Evolutionary conservation across 768 basidiomycete genomes (phyloP).

Genomic region (Tremella fuciformis): DNA sequence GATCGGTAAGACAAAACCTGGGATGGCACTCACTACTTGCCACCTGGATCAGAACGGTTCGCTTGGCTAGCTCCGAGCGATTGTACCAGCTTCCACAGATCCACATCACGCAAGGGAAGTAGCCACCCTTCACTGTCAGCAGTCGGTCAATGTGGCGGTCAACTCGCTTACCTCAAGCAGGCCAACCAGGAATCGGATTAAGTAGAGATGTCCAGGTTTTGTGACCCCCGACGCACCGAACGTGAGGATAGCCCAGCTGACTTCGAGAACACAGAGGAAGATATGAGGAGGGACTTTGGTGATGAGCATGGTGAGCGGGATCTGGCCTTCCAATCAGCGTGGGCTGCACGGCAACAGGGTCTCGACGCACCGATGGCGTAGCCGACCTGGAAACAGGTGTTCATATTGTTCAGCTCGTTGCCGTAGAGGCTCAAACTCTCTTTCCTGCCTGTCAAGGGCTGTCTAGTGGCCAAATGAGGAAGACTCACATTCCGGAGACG

Average conservation of each 20-base stretch:
- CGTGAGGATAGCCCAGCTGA: slow-evolving; percentile 42
- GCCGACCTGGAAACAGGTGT: slow-evolving; percentile 28
- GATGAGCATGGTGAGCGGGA: slow-evolving; percentile 2
- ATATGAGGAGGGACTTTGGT: slow-evolving; percentile 9
- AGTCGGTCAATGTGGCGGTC: too few species aligned
- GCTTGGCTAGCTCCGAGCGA: slow-evolving; percentile 39
- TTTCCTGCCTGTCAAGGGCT: slow-evolving; percentile 31
- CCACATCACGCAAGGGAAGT: slow-evolving; percentile 24
- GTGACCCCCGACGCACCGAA: slow-evolving; percentile 40
- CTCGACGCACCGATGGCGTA: slow-evolving; percentile 22
- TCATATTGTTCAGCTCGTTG: slow-evolving; percentile 30
- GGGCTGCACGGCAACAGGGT: too few species aligned
- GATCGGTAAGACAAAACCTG: slow-evolving; percentile 18
- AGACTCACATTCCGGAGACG: not conserved
- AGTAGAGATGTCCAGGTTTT: slow-evolving; percentile 33
- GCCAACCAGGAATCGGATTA: slow-evolving; percentile 44
- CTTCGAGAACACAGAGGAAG: slow-evolving; percentile 20
- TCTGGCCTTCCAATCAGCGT: not conserved
- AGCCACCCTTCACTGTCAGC: not conserved
- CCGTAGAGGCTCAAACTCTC: slow-evolving; percentile 40
- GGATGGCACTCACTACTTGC: slow-evolving; percentile 14
- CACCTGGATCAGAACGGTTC: slow-evolving; percentile 39
- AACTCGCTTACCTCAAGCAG: slow-evolving; percentile 17
- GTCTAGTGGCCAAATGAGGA: not conserved
- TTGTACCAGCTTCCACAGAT: slow-evolving; percentile 42